Evolutionary conservation across 2,329 filamentous ascomycete genomes (phyloP).

Genomic region (Diaporthe sp.): DNA sequence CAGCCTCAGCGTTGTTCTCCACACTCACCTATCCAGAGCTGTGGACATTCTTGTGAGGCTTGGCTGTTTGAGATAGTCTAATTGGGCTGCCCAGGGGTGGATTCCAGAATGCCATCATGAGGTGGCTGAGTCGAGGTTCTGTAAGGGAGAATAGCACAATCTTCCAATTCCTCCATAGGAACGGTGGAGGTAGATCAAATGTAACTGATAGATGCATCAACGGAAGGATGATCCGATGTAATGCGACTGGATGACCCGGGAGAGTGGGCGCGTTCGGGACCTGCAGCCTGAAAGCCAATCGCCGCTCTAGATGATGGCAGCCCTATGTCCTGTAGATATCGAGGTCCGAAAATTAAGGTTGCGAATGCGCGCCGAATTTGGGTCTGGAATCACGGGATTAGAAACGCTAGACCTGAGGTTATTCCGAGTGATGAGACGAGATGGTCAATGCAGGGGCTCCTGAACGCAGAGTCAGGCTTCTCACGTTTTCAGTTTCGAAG

Average conservation of each 20-base stretch:
- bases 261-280: not conserved
- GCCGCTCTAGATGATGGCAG: not conserved
- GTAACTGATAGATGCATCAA: not conserved
- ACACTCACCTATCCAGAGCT: not conserved
- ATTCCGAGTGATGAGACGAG: slow-evolving; percentile 9
- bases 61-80: slow-evolving; percentile 23
- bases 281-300: slow-evolving; percentile 5
- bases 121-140: slow-evolving; percentile 18
- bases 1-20: not conserved
- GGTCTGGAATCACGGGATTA: not conserved
- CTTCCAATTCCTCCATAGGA: not conserved
- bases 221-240: not conserved
- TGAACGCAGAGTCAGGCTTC: slow-evolving; percentile 25
- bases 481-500: slow-evolving; percentile 27
- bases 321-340: not conserved
- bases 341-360: not conserved
- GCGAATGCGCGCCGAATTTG: not conserved
- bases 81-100: not conserved
- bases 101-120: not conserved
- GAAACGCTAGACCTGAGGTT: slow-evolving; percentile 25
- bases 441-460: slow-evolving; percentile 22
- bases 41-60: slow-evolving; percentile 4
- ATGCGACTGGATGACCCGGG: slow-evolving; percentile 13
- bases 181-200: not conserved
- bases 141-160: not conserved